Evolutionary conservation across 116 monocot species (phyloP).

Genomic region (Phalaenopsis hybrid): DNA sequence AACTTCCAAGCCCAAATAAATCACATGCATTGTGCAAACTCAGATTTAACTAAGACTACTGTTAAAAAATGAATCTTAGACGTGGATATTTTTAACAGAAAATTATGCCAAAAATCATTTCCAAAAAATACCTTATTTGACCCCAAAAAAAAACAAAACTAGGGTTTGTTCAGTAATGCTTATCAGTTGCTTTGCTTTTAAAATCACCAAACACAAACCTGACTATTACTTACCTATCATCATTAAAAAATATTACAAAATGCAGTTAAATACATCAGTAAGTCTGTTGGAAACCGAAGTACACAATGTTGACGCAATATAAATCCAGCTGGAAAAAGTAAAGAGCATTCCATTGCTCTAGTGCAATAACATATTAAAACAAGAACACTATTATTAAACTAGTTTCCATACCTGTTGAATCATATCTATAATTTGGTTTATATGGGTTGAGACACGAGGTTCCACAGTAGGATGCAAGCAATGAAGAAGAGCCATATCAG

Average conservation of each 20-base stretch:
- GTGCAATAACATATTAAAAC: neutral
- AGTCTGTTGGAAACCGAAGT: neutral
- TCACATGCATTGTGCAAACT: neutral
- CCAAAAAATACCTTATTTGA: neutral
- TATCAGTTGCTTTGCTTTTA: neutral
- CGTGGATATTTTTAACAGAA: neutral
- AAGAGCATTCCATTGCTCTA: neutral
- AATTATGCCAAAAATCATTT: neutral
- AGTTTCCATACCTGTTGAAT: constrained; percentile 63
- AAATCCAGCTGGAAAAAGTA: neutral
- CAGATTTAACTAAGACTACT: neutral
- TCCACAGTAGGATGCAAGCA: constrained; percentile 84
- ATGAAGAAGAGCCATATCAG: constrained; percentile 78
- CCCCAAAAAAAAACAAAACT: neutral
- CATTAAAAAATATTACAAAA: neutral
- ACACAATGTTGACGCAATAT: neutral
- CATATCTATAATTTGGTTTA: constrained; percentile 87
- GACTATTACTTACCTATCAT: neutral
- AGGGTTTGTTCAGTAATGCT: neutral
- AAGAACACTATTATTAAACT: neutral
- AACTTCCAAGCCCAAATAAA: constrained; percentile 1
- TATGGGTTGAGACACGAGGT: constrained; percentile 86
- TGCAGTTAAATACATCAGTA: neutral
- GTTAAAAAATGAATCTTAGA: neutral
- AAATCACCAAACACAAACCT: neutral